Base-by-base conservation (phyloP, 768 basidiomycete species). In the Boletus eberwhitei region DNA sequence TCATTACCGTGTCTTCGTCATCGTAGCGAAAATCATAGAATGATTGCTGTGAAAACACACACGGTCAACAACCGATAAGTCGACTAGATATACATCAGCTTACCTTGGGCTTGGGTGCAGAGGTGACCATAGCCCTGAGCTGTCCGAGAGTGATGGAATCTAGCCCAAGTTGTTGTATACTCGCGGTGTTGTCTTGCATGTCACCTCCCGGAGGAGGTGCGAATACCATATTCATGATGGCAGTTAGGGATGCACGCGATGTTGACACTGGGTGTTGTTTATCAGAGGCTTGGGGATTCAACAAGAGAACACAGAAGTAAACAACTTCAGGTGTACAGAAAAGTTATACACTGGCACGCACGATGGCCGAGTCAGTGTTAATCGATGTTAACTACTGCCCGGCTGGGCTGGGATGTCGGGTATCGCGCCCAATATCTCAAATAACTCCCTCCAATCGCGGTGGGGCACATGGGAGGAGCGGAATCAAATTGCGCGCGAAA, bases 1-100 rank as follows among this genome's bases (percentile, higher is more conserved):
- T 88, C 81, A 96, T 87, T 19, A 98, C 85, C 5, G 91, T 94
- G 71, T 97, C 93, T 66, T 96, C 94, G 70, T 98, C 95, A 61
- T 96, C 91, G 69, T 98, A 98, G 57, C 88, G 84, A 73, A 89
- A 97, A 76, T 94, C 92, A 71, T 90, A 97, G 62, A 81, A 83
- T 9, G 84, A 85, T 84, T 90, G 88, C 90, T 93, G 73, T 63
- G 63, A 59, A 50, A 26, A 40, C 9, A 57, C 53, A 49, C 50
- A 51, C 19, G 50, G 55, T 73, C 58, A 68, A 55, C 53, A 50
- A 49, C 26, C 22, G 56, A 59, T 42, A 31, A 31, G 44, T 35
- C 46, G 37, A 57, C 43, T 40, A 54, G 41, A 54, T 54, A 52
- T 29, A 48, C 32, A 48, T 31, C 50, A 45, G 64, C 76, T 56